phyloP scores from a whole-genome alignment of 2,329 filamentous ascomycete genomes.

The Fusarium neocosmosporiellum region DNA sequence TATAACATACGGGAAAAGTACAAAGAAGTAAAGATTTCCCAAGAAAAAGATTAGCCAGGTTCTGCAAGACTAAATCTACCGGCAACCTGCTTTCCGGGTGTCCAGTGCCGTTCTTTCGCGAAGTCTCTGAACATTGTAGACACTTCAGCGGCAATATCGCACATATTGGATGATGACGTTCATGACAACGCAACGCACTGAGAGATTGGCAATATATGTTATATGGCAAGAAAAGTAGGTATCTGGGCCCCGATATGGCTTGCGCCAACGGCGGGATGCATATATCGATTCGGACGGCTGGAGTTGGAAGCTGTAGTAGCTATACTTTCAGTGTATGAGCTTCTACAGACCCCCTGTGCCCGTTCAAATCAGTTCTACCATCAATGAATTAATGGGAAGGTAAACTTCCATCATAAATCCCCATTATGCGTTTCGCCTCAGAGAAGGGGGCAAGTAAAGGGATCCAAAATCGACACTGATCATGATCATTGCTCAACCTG shows the following conservation, averaged over 20 bases:
- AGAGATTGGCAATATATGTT: neutral
- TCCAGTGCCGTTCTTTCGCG: no score
- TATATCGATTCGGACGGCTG: neutral
- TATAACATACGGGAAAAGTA: neutral
- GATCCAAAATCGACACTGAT: neutral
- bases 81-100: neutral
- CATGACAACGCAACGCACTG: neutral
- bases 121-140: neutral
- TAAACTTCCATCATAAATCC: neutral
- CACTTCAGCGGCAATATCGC: neutral
- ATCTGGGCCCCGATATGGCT: slow-evolving; percentile 5
- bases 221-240: slow-evolving; percentile 3
- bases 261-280: neutral
- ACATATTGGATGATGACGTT: no score
- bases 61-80: neutral
- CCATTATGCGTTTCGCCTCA: slow-evolving; percentile 11
- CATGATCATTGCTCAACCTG: neutral
- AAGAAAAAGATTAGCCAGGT: neutral
- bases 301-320: neutral
- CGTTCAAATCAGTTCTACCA: no score
- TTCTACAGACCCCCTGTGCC: no score
- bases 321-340: neutral
- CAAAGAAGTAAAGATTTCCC: neutral
- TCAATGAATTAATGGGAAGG: neutral
- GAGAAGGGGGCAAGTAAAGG: slow-evolving; percentile 16